These are phyloP conservation scores for Talaromyces proteolyticus DNA, from an alignment of 495 filamentous ascomycete genomes.

Conservation along the genomic window DNA sequence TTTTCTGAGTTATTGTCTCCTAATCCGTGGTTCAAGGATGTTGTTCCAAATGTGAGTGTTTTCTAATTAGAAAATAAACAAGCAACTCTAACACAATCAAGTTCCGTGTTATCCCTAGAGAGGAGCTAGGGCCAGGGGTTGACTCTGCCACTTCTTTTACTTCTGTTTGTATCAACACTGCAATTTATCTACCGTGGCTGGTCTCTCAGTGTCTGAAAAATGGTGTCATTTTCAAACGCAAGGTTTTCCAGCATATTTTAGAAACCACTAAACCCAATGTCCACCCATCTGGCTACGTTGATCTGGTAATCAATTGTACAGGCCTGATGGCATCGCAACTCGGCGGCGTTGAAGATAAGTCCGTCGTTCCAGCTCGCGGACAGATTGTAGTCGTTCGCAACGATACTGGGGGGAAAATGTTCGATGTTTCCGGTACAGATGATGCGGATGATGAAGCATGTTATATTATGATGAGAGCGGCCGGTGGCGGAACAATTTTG, in stretches of 20 bases:
- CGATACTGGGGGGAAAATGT: slow-evolving; percentile 65
- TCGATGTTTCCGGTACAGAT: slow-evolving; percentile 65
- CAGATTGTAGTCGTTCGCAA: slow-evolving; percentile 90
- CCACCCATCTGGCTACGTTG: slow-evolving; percentile 60
- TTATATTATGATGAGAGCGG: neutral
- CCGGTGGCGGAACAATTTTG: slow-evolving; percentile 69
- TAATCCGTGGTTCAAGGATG: slow-evolving; percentile 76
- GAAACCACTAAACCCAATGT: slow-evolving; percentile 51
- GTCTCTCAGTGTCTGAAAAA: slow-evolving; percentile 65
- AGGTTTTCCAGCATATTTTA: slow-evolving; percentile 59
- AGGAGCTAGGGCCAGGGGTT: neutral
- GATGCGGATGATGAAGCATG: slow-evolving; percentile 37
- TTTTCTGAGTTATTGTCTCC: slow-evolving; percentile 57
- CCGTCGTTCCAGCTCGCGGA: slow-evolving; percentile 72
- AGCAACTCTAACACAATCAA: neutral
- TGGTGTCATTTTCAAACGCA: slow-evolving; percentile 60
- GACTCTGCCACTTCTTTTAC: slow-evolving; percentile 45
- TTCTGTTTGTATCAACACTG: slow-evolving; percentile 87
- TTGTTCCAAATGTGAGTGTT: slow-evolving; percentile 63
- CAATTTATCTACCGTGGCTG: slow-evolving; percentile 83
- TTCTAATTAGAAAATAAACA: neutral
- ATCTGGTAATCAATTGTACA: slow-evolving; percentile 82
- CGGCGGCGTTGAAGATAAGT: slow-evolving; percentile 75
- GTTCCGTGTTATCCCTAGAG: neutral
- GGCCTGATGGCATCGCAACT: slow-evolving; percentile 68